Evolutionary conservation across 2,329 filamentous ascomycete genomes (phyloP), one percentile per base, ranked within the genome.

Genomic region (Fusarium tjaetaba): DNA sequence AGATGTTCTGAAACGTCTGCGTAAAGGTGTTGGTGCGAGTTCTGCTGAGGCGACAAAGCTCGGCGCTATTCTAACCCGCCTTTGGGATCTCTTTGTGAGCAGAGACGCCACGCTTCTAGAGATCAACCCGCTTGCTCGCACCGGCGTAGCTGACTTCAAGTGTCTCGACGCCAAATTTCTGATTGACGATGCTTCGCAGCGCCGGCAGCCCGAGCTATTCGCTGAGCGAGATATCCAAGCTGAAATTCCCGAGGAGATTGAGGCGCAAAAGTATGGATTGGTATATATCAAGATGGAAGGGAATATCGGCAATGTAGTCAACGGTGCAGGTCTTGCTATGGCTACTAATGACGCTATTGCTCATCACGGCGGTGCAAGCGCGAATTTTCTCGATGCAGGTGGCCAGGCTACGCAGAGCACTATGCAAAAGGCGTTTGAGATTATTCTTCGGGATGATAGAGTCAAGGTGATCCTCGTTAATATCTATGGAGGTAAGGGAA

Each of bases 281-380:
- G 57, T 65, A 5, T 65, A 61, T 24, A 65, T 65, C 46, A 65
- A 65, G 28, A 61, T 65, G 36, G 56, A 61, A 8, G 62, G 62
- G 2, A 61, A 65, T 28, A 65, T 65, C 0, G 56, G 62, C 5
- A 65, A 65, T 30, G 62, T 65, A 5, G 62, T 65, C 0, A 65
- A 65, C 4, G 62, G 62, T 4, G 62, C 62, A 18, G 62, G 62
- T 26, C 56, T 65, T 18, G 62, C 62, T 0, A 65, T 65, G 62
- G 45, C 55, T 45, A 65, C 62, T 18, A 65, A 65, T 30, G 62
- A 65, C 1, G 62, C 62, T 2, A 61, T 65, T 34, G 57, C 56
- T 7, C 42, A 61, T 24, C 57, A 65, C 5, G 56, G 62, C 13
- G 62, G 62, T 7, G 38, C 45, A 10, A 65, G 62, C 1, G 55